Evolutionary conservation across 306 rosid genomes (phyloP), one percentile per base, ranked within the genome.

Genomic region (Vachellia pachyceras): DNA sequence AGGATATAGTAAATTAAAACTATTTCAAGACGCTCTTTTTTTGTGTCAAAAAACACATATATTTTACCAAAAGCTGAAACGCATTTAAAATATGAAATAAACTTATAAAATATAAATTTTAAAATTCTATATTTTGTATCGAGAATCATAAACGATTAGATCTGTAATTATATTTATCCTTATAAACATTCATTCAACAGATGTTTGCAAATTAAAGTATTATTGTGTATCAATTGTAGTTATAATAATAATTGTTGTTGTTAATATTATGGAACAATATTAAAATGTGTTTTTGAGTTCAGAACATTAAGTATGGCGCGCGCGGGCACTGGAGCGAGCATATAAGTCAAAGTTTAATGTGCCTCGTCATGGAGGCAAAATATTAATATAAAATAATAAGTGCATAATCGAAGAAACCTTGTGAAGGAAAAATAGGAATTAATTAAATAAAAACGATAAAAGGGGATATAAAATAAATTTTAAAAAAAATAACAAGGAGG

Each of bases 381-480:
- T 47, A 47, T 12, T 47, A 2, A 12, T 47, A 12, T 47, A 12
- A 49, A 49, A 15, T 14, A 49, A 49, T 49, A 49, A 15, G 7
- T 15, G 55, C 6, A n/a, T n/a, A 54, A 54, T 54, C n/a, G 2
- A 54, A n/a, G n/a, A n/a, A 54, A 55, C 12, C 23, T 20, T 55
- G 20, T 1, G 2, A 18, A n/a, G 25, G 3, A 20, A 55, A 7
- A 55, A 1, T 18, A 54, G 25, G 7, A 15, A 6, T 18, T 9
- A 17, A 7, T 58, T 58, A 3, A 58, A 4, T 9, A 58, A 7
- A n/a, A 20, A 14, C 1, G 20, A 52, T 8, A 3, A 57, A 57
- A 57, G 35, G 63, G 35, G 1, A 9, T 57, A 3, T 9, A 57
- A 79, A 85, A 75, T 77, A 52, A 8, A 57, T 46, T 46, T 11